Evolutionary conservation across 2,329 filamentous ascomycete genomes (phyloP), one percentile per base, ranked within the genome.

Genomic region (Hypoxylon sp.): DNA sequence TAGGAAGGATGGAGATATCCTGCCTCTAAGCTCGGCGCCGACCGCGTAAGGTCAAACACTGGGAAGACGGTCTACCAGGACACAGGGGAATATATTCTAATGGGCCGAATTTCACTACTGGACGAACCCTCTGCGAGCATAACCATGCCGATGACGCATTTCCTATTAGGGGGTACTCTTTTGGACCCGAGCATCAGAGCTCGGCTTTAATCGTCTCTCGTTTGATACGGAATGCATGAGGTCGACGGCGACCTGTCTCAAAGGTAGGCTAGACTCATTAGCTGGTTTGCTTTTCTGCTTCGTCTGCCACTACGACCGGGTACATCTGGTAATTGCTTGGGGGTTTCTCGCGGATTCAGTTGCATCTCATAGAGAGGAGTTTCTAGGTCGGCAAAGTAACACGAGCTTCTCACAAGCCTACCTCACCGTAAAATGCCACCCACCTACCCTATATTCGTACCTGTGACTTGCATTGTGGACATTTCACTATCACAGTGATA

Each of bases 391-490:
- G 63, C 61, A 69, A 69, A 70, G 65, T 70, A 64, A 69, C 50
- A 63, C 59, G 69, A 70, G 68, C 69, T 73, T 71, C 70, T 70
- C 71, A 73, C 56, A 67, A 61, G 65, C 63, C 70, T 73, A 46
- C 67, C 67, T 69, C 68, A 70, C 52, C 64, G 70, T 70, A 71
- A 71, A 69, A 67, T 72, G 66, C 54, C 58, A 52, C 57, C 64
- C 53, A 70, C 61, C 64, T 68, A 60, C 62, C 65, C 70, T 57
- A 65, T 60, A 45, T 60, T 69, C 45, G 48, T 67, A 64, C 44
- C 50, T 61, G 71, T 73, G 72, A 73, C 49, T 61, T 71, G 61
- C 54, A 32, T 51, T 56, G 49, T 57, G 53, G 48, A 32, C 45
- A 58, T 16, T n/a, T 54, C 26, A 20, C 49, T 56, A 40, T 55